Conservation (phyloP, 1,139 yeast species). For the Suhomyces bribrorum region DNA sequence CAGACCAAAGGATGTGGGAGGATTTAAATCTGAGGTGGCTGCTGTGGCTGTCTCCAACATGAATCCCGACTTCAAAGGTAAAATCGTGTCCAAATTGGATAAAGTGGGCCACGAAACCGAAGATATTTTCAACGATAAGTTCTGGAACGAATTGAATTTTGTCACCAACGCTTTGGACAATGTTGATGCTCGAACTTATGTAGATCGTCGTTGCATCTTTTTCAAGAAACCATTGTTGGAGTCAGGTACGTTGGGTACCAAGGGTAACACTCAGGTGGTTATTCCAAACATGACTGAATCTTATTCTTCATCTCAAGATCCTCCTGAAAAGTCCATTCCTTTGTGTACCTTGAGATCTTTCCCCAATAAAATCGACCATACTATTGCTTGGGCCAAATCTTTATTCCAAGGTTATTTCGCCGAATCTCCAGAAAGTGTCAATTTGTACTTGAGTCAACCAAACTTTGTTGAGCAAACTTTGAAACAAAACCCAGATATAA, state of each 20-base stretch:
- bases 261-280: constrained; percentile 96
- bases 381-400: constrained; percentile 98
- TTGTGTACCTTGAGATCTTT: constrained; percentile 94
- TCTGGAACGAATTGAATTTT: constrained; percentile 81
- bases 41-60: constrained; percentile 78
- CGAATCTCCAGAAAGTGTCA: constrained; percentile 91
- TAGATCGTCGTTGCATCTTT: constrained; percentile 94
- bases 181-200: constrained; percentile 96
- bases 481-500: constrained; percentile 90
- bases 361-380: constrained; percentile 97
- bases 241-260: constrained; percentile 96
- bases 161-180: constrained; percentile 97
- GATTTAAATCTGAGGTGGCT: constrained; percentile 87
- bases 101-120: constrained; percentile 96
- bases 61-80: constrained; percentile 82
- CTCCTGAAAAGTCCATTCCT: constrained; percentile 97
- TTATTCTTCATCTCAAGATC: constrained; percentile 94
- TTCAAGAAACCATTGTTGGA: constrained; percentile 89
- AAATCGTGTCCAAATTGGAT: constrained; percentile 74
- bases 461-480: constrained; percentile 87
- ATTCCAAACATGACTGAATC: constrained; percentile 92
- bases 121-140: constrained; percentile 77
- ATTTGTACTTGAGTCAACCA: constrained; percentile 86
- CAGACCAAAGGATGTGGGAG: constrained; percentile 92
- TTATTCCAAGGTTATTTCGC: constrained; percentile 91